A percentile compares a stretch with the other conserved stretches of the same genome.
Evolutionary conservation across 345 rosid species (phyloP).

Genomic region (Nephelium lappaceum): DNA sequence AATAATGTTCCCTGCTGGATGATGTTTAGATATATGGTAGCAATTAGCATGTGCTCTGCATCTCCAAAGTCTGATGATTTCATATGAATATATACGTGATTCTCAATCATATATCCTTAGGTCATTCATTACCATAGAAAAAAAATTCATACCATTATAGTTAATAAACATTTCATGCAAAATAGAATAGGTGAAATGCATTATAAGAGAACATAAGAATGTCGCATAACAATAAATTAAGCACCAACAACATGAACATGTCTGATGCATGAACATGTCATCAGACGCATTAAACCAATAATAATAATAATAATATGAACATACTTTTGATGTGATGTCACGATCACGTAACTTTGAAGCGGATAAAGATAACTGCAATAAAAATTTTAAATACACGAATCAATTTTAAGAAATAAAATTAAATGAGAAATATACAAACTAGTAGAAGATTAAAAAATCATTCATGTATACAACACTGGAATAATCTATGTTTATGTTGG

Average conservation of each 20-base stretch:
- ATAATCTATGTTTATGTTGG: too few relatives aligned
- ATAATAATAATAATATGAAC: background rate
- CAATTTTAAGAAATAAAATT: background rate
- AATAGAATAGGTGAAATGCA: background rate
- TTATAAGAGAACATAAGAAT: background rate
- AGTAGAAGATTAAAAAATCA: background rate
- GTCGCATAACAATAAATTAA: too few relatives aligned
- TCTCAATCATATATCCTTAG: background rate
- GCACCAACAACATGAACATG: too few relatives aligned
- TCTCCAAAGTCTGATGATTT: background rate
- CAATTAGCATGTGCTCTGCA: background rate
- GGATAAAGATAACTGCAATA: slow-evolving; percentile 67
- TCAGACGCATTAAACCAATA: background rate
- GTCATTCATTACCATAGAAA: background rate
- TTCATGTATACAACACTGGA: background rate
- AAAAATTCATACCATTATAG: background rate
- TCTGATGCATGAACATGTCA: background rate
- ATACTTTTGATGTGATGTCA: slow-evolving; percentile 80
- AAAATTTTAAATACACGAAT: slow-evolving; percentile 13
- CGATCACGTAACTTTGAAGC: slow-evolving; percentile 72
- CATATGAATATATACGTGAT: background rate
- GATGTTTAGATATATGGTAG: background rate
- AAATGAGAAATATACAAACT: background rate
- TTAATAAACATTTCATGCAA: background rate
- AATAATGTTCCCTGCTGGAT: background rate